These are phyloP conservation scores for Pythium grandisporangium DNA, from an alignment of 352 stramenopile species.

Conservation along the genomic window DNA sequence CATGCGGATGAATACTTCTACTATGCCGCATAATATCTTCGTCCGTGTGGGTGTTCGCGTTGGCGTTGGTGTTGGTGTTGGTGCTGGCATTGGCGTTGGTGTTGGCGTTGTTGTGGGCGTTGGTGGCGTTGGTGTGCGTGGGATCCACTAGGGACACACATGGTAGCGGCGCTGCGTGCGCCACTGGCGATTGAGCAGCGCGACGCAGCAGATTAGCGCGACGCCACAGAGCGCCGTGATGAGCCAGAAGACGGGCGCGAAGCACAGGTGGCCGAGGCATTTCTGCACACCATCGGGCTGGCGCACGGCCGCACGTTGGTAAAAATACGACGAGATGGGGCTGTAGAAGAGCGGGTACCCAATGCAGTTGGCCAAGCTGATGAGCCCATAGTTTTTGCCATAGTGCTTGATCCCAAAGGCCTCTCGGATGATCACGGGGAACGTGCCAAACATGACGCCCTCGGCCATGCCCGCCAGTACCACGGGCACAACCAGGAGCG, in stretches of 20 bases:
- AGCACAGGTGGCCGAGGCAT: conserved; percentile 54
- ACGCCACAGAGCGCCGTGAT: conserved; percentile 41
- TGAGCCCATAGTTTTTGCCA: conserved; percentile 79
- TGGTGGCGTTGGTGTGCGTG: too few species aligned
- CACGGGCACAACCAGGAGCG: conserved; percentile 40
- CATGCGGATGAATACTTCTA: too few species aligned
- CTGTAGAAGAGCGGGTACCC: conserved; percentile 75
- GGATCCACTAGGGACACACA: conserved; percentile 7
- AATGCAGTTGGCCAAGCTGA: conserved; percentile 75
- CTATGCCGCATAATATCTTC: too few species aligned
- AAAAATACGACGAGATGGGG: conserved; percentile 65
- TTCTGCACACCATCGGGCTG: conserved; percentile 27
- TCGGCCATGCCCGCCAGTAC: conserved; percentile 55
- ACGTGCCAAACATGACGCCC: conserved; percentile 75
- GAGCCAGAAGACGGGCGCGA: conserved; percentile 54
- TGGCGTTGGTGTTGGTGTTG: too few species aligned
- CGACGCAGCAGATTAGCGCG: conserved; percentile 35
- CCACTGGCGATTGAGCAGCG: conserved; percentile 21
- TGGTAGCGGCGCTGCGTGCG: conserved; percentile 9
- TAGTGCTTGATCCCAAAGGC: conserved; percentile 70
- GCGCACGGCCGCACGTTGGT: conserved; percentile 25
- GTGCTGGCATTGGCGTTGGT: background rate
- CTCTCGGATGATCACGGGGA: conserved; percentile 74
- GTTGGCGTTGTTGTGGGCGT: background rate
- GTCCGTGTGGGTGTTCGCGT: too few species aligned